phyloP scores from a whole-genome alignment of 306 rosid species.

The Cicer chorassanicum region DNA sequence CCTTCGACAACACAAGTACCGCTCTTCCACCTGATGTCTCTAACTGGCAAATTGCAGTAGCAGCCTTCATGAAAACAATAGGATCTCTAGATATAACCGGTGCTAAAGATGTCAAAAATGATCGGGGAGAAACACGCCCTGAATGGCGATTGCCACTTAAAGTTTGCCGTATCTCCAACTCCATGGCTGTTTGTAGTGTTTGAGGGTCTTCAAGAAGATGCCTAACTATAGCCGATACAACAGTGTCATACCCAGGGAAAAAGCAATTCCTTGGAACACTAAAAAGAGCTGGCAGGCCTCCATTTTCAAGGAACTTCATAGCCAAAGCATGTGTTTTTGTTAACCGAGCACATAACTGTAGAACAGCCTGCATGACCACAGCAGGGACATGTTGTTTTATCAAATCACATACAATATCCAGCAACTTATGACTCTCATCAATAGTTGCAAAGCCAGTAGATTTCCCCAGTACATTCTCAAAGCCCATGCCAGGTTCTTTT shows the following conservation, averaged over 20 bases:
- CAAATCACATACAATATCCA: constrained; percentile 83
- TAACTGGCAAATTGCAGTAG: constrained; percentile 85
- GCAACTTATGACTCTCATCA: constrained; percentile 77
- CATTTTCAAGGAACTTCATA: constrained; percentile 90
- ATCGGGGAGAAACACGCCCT: constrained; percentile 76
- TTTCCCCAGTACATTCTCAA: constrained; percentile 83
- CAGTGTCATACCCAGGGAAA: constrained; percentile 96
- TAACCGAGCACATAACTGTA: constrained; percentile 92
- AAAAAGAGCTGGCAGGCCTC: constrained; percentile 83
- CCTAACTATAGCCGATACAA: constrained; percentile 93
- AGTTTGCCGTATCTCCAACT: constrained; percentile 86
- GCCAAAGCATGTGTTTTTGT: constrained; percentile 88
- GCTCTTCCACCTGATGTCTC: constrained; percentile 95
- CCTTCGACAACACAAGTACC: constrained; percentile 76
- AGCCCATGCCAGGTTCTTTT: constrained; percentile 54
- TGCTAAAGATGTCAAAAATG: constrained; percentile 88
- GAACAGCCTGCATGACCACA: constrained; percentile 95
- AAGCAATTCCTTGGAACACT: constrained; percentile 82
- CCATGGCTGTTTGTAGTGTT: constrained; percentile 96
- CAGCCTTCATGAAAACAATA: constrained; percentile 91
- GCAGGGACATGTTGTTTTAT: constrained; percentile 92
- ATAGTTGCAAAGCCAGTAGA: constrained; percentile 80
- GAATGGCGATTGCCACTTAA: constrained; percentile 83
- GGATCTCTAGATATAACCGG: constrained; percentile 98
- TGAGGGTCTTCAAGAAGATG: constrained; percentile 99